Evolutionary conservation across 768 basidiomycete species (phyloP), one percentile per base, ranked within the genome.

Genomic region (Phylloporus sp.): DNA sequence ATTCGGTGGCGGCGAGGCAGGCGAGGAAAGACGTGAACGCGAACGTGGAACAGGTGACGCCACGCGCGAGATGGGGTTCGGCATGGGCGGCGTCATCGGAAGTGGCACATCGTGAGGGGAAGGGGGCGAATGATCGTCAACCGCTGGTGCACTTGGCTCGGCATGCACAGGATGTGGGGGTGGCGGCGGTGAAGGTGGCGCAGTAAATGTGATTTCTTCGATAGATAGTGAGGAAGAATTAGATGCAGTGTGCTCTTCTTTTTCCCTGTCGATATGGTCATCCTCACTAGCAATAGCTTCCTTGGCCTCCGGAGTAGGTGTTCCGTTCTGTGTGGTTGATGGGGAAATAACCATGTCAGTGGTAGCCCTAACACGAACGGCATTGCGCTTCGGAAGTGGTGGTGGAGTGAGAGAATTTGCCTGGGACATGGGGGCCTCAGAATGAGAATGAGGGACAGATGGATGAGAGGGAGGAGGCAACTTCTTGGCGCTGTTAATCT

Each of bases 321-420:
- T 16, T 10, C 18, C 54, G 2, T 39, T 41, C 32, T 45, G 52
- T 22, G 49, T 45, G 47, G 39, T 20, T 34, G 52, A 32, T 12
- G 34, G 22, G 2, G 32, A 28, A 44, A 41, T 20, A 40, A 46
- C 24, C 43, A 49, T 16, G 40, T 65, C 50, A 31, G 40, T 52
- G 9, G 57, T 53, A 11, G 58, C 54, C 16, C 50, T 55, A 20
- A 52, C 61, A 0, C 76, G 72, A 3, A 72, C 72, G 52, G 72
- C 70, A 36, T 67, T 79, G 43, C 81, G 70, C 53, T 69, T 79
- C 9, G 82, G 80, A 35, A 84, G 57, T 18, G 80, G 79, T 16
- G 81, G 81, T 18, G 76, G 75, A 12, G 61, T 55, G 11, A 53
- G 47, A 10, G 22, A 7, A 28, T 43, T 52, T 20, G 15, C 31